phyloP scores from a whole-genome alignment of 441 rosid species.

The Melastoma candidum region DNA sequence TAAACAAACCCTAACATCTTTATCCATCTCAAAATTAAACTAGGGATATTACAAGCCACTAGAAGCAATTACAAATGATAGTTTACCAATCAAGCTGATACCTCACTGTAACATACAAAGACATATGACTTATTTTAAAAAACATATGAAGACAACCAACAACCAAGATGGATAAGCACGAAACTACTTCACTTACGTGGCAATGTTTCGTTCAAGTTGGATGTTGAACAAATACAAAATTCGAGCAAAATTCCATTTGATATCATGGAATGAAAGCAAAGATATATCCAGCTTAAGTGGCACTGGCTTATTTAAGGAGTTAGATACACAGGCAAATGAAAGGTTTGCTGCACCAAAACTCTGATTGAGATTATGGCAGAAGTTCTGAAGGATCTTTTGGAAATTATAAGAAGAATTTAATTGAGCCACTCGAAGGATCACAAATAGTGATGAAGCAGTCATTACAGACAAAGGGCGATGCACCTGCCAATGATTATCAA shows the following conservation, averaged over 20 bases:
- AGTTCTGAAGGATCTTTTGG: conserved; percentile 29
- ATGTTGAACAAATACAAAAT: conserved; percentile 75
- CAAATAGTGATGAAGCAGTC: conserved; percentile 40
- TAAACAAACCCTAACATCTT: too few relatives aligned
- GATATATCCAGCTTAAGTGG: conserved; percentile 73
- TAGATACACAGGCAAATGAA: conserved; percentile 74
- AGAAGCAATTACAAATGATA: too few relatives aligned
- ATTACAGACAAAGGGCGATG: conserved; percentile 22
- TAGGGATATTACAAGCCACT: too few relatives aligned
- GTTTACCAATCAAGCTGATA: too few relatives aligned
- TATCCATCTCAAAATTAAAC: too few relatives aligned
- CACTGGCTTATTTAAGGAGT: conserved; percentile 62
- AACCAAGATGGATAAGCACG: conserved; percentile 1
- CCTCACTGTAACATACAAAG: too few relatives aligned
- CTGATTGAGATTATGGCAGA: conserved; percentile 26
- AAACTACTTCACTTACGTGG: conserved; percentile 52
- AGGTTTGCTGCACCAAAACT: conserved; percentile 27
- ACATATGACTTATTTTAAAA: too few relatives aligned
- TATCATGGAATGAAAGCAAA: conserved; percentile 60
- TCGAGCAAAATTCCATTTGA: conserved; percentile 67
- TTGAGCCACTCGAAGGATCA: conserved; percentile 28
- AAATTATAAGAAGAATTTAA: conserved; percentile 22
- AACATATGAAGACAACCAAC: too few relatives aligned
- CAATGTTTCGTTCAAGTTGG: conserved; percentile 85
- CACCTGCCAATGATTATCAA: conserved; percentile 34